Base-by-base conservation (phyloP, 306 rosid species). In the Astragalus membranaceus region DNA sequence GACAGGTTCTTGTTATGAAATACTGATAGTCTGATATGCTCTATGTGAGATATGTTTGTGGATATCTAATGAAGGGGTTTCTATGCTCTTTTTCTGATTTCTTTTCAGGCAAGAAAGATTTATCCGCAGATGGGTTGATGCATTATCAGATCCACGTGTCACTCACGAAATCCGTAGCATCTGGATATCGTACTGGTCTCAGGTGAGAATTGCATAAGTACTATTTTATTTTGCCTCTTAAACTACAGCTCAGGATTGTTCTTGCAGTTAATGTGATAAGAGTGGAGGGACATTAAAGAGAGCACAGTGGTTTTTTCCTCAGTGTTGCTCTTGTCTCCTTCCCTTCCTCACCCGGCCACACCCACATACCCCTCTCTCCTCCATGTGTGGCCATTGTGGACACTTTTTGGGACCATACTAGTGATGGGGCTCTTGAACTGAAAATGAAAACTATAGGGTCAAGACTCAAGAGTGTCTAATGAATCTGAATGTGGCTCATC, bases 91-190 rank as follows among this genome's bases (percentile, higher is more conserved):
- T 65, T 43, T 39, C 52, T 73, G 2, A 49, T n/a, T 23, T 72
- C 1, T 8, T 80, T 62, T 63, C 74, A 92, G 98, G 88, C 98
- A 92, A 85, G 96, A 87, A 48, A 75, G 95, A 48, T 89, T 84
- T 62, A 15, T 92, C 67, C 36, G 64, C 67, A 73, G 92, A 75
- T 86, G 90, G 96, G 78, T 83, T 48, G 83, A 72, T 3, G 95
- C 92, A 50, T 78, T 89, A 64, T 81, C 95, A 0, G 90, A 86
- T 23, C 80, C 86, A 3, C 95, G 90, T 26, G 84, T 83, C 61
- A 87, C 97, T 60, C 87, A 92, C 30, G 97, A 92, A 83, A 87
- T 92, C 75, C 88, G 92, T 70, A 84, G 84, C 87, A 82, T 87
- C 50, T 89, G 96, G 97, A 49, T 92, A 79, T 74, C 94, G 29